Evolutionary conservation across 805 yeast genomes (phyloP).

Genomic region (Zygoascus tannicola): DNA sequence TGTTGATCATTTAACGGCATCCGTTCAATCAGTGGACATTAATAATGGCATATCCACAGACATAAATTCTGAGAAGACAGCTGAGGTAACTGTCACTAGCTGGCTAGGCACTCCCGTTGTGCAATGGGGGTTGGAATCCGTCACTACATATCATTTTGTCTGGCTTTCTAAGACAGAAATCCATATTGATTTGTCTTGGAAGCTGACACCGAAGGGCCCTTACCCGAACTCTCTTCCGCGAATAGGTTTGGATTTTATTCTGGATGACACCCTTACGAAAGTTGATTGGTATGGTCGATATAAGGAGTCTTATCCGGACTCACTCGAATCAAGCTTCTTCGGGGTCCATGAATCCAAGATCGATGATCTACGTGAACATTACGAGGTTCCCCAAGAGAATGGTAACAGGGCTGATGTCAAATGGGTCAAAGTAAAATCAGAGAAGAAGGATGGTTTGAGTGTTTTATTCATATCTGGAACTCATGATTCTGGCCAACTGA

Average conservation of each 20-base stretch:
- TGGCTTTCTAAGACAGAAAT: constrained; percentile 3
- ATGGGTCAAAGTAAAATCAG: constrained; percentile 18
- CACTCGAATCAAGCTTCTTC: constrained; percentile 22
- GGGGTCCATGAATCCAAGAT: constrained; percentile 20
- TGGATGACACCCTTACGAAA: constrained; percentile 17
- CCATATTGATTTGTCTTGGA: constrained; percentile 8
- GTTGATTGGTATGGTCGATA: constrained; percentile 31
- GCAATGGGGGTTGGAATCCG: constrained; percentile 23
- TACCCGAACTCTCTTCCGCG: constrained; percentile 28
- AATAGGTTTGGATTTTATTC: constrained; percentile 28
- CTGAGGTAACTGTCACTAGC: constrained; percentile 12
- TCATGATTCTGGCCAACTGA: neutral
- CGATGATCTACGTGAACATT: constrained; percentile 19
- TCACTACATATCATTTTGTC: constrained; percentile 10
- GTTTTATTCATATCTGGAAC: constrained; percentile 1
- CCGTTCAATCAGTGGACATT: constrained; percentile 7
- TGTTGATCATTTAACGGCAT: constrained; percentile 19
- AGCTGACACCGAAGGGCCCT: constrained; percentile 12
- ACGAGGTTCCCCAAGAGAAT: constrained; percentile 32
- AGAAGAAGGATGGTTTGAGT: neutral
- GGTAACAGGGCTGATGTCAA: constrained; percentile 30
- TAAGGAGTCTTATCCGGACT: constrained; percentile 30
- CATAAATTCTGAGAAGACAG: too few species aligned
- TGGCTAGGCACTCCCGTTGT: constrained; percentile 22
- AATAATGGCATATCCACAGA: neutral